Percentiles rank a stretch among this genome's conserved stretches.
Evolutionary conservation across 306 rosid species (phyloP).

Genomic region (Castanospermum australe): DNA sequence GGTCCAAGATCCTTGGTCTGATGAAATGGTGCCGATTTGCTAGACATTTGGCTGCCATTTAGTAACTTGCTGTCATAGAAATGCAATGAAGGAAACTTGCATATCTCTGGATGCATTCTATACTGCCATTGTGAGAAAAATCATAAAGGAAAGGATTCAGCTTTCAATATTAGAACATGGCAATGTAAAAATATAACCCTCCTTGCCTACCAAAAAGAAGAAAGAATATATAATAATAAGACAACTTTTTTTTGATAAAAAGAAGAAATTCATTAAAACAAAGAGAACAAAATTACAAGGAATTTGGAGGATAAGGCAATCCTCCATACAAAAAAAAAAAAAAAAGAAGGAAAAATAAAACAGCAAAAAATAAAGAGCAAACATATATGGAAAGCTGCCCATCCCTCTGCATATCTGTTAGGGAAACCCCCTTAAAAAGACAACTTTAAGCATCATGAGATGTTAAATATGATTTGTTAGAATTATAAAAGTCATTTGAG

Average conservation of each 20-base stretch:
- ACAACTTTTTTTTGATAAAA: too few species aligned
- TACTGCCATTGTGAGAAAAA: constrained; percentile 61
- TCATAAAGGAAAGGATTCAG: constrained; percentile 27
- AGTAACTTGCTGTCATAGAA: constrained; percentile 84
- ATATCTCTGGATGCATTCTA: constrained; percentile 98
- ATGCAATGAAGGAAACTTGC: constrained; percentile 87
- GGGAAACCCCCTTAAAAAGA: too few species aligned
- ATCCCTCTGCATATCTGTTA: too few species aligned
- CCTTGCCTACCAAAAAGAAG: constrained; percentile 14
- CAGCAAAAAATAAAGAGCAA: too few species aligned
- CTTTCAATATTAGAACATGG: constrained; percentile 15
- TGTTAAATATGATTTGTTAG: not conserved
- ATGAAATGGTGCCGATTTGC: constrained; percentile 80
- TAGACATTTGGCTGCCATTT: constrained; percentile 70
- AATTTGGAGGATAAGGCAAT: too few species aligned
- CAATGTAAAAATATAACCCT: constrained; percentile 12
- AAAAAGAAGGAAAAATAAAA: too few species aligned
- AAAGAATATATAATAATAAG: not conserved
- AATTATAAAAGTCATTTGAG: too few species aligned
- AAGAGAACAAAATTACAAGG: too few species aligned
- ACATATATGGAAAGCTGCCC: too few species aligned
- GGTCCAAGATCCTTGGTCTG: constrained; percentile 79
- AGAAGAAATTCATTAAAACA: too few species aligned
- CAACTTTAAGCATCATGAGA: not conserved
- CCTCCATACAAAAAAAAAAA: too few species aligned